Base-by-base conservation (phyloP, 2,329 filamentous ascomycete genomes). In the Ophiostoma sp. region DNA sequence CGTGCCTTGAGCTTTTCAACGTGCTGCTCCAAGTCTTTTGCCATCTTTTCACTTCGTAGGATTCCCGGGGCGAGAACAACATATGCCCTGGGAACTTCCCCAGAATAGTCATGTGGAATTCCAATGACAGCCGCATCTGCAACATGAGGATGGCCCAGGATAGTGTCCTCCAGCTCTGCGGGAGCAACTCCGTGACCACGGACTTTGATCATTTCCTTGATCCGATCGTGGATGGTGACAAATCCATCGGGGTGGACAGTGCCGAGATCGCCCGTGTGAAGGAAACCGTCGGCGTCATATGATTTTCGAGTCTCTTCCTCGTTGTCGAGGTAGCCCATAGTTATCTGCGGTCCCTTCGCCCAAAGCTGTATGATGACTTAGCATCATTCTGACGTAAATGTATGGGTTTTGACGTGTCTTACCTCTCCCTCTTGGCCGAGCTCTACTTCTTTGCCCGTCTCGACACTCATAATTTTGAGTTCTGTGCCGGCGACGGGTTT, bases 201-300 rank as follows among this genome's bases (percentile, higher is more conserved):
- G 11, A 91, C 89, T 78, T 91, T 91, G 80, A 91, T 89, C 84
- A 91, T 87, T 79, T 91, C 89, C 81, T 92, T 92, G 78, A 91
- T 88, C 0, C 89, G 84, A 77, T 91, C 89, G 0, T 84, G 83
- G 72, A 90, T 89, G 36, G 85, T 84, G 11, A 91, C 82, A 75
- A 89, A 83, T 0, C 87, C 88, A 73, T 89, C 84, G 0, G 80
- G 78, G 70, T 89, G 87, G 17, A 91, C 85, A 7, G 81, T 79
- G 1, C 88, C 90, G 57, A 87, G 84, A 71, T 90, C 87, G 0
- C 84, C 90, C 0, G 90, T 92, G 73, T 89, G 86, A 22, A 91
- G 81, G 77, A 88, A 85, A 0, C 87, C 88, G 75, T 89, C 85
- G 0, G 80, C 76, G 74, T 89, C 87, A 17, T 90, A 87, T 79